phyloP scores from a whole-genome alignment of 805 yeast species.

The Metschnikowia reukaufii region DNA sequence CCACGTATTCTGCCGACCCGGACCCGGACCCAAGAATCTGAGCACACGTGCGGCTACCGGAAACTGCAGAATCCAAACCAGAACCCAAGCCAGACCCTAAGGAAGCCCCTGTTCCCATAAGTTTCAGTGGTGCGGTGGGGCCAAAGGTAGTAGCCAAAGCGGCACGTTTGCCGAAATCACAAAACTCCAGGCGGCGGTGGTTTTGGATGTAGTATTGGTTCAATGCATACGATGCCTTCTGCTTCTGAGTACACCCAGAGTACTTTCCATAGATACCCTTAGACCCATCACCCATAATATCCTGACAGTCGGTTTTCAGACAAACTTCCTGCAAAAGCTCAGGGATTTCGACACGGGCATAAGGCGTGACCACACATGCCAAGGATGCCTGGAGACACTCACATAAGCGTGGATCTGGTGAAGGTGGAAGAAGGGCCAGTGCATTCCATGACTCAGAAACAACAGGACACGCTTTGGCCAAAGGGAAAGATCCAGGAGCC shows the following conservation, averaged over 20 bases:
- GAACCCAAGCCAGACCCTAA: no score
- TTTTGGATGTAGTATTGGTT: slow-evolving; percentile 33
- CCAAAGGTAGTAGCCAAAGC: slow-evolving; percentile 22
- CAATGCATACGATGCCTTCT: slow-evolving; percentile 42
- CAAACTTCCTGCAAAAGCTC: slow-evolving; percentile 36
- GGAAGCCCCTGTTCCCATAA: no score
- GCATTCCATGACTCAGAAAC: slow-evolving; percentile 13
- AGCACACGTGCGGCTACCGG: slow-evolving; percentile 29
- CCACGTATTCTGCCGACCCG: neutral
- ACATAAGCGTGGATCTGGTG: slow-evolving; percentile 45
- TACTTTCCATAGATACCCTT: slow-evolving; percentile 43
- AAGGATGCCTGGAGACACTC: slow-evolving; percentile 44
- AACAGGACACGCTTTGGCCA: slow-evolving; percentile 9
- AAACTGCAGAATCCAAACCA: slow-evolving; percentile 11
- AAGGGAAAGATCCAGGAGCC: neutral
- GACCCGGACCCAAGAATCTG: slow-evolving; percentile 5
- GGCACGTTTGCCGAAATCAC: slow-evolving; percentile 28
- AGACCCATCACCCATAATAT: slow-evolving; percentile 34
- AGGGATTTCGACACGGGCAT: slow-evolving; percentile 21
- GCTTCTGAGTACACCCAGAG: slow-evolving; percentile 40
- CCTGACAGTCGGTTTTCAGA: slow-evolving; percentile 37
- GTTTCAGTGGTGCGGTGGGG: slow-evolving; percentile 20
- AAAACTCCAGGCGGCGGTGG: slow-evolving; percentile 20
- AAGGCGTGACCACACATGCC: slow-evolving; percentile 36
- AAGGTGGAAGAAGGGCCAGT: slow-evolving; percentile 32